Percentiles rank a stretch among this genome's conserved stretches.
These are phyloP conservation scores for Solanum peruvianum DNA, from an alignment of 257 asterid species.

Conservation along the genomic window DNA sequence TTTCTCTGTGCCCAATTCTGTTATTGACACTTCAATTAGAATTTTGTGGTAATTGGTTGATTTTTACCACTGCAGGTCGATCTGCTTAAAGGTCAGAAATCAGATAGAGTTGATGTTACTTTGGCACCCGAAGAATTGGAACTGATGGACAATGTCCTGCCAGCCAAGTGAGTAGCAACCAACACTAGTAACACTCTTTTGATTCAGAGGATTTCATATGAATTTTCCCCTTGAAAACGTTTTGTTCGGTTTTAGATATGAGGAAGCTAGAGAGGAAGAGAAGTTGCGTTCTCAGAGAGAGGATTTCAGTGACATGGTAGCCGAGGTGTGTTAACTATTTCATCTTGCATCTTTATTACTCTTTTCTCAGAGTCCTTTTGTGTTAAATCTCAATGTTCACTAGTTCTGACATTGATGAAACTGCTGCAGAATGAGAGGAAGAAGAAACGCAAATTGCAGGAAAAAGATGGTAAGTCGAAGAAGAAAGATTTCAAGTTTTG, in stretches of 20 bases:
- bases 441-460: slow-evolving; percentile 91
- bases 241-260: slow-evolving; percentile 34
- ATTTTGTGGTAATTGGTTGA: neutral
- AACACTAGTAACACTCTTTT: neutral
- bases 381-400: neutral
- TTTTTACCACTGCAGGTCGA: slow-evolving; percentile 44
- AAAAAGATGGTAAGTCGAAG: slow-evolving; percentile 85
- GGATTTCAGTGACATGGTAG: slow-evolving; percentile 99
- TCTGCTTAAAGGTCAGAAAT: slow-evolving; percentile 79
- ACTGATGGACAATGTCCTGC: slow-evolving; percentile 79
- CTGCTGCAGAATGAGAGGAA: slow-evolving; percentile 70
- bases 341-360: neutral
- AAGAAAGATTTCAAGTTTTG: slow-evolving; percentile 88
- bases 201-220: neutral
- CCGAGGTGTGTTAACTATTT: slow-evolving; percentile 43
- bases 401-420: neutral
- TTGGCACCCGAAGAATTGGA: slow-evolving; percentile 92
- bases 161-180: slow-evolving; percentile 55
- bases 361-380: too few species aligned
- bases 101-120: slow-evolving; percentile 86
- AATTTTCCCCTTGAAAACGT: neutral
- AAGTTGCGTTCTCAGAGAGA: slow-evolving; percentile 70
- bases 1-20: neutral
- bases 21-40: neutral
- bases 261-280: slow-evolving; percentile 98